Base-by-base conservation (phyloP, 345 rosid genomes). In the Linum usitatissimum region DNA sequence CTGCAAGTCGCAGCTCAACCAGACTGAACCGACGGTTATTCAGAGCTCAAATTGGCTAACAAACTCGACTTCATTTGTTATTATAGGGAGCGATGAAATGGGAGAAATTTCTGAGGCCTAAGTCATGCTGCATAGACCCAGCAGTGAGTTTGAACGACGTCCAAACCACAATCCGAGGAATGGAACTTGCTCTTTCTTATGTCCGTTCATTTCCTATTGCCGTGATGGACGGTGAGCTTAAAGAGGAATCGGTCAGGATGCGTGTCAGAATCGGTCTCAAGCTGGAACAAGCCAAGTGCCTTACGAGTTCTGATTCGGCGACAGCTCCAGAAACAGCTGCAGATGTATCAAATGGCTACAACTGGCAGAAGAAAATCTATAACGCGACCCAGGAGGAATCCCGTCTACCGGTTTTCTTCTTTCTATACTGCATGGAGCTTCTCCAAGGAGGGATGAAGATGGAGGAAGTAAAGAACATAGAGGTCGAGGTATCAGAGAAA, bases 121-220 rank as follows among this genome's bases (percentile, higher is more conserved):
- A 71, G 13, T 3, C 9, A 6, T 39, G 45, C 9, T 61, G 59
- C 51, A 17, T 64, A 55, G 28, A 78, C 34, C 73, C 61, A 4
- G 68, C 13, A 20, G 71, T 68, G 61, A 80, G 80, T 64, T 36
- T 84, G 60, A 63, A 67, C 53, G 82, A 71, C 21, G 72, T 79
- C 30, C 90, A 84, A 57, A 68, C 71, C 34, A 70, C 74, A 55
- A 55, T 86, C 55, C 70, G 80, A 63, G 94, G 94, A 31, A 69
- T 86, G 77, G 83, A 82, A 70, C 36, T 84, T 53, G 80, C 84
- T 20, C 61, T 86, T 30, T 66, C 70, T 18, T 80, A 78, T 30
- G 73, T 79, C 77, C 69, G 63, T 60, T 77, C 84, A 1, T 76
- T 84, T 45, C 86, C 87, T n/a, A 71, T 76, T 65, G 63, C 71